Base-by-base conservation (phyloP, 768 basidiomycete species). In the Tephrocybe rancida region DNA sequence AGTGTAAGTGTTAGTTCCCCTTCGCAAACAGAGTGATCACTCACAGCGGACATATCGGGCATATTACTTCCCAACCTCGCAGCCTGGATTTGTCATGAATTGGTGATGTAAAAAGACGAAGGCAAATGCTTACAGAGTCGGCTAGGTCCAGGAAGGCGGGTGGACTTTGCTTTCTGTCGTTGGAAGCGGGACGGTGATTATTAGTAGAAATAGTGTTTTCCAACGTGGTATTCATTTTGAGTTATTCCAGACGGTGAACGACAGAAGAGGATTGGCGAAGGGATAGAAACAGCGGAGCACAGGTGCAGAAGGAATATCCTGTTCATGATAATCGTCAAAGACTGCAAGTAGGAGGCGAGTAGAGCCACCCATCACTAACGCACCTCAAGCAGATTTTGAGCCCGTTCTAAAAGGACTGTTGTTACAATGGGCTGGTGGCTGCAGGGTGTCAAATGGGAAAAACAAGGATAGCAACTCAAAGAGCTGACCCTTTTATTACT, bases 121-220 rank as follows among this genome's bases (percentile, higher is more conserved):
- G 41, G 39, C 38, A 52, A 50, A 37, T 51, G 82, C 90, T 64
- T 69, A 94, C 92, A 62, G 92, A 93, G 75, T 95, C 92, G 55
- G 92, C 92, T 64, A 95, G 85, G 79, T 95, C 92, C 73, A 95
- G 79, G 74, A 95, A 95, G 53, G 92, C 92, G 59, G 92, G 90
- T 18, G 92, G 92, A 71, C 88, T 93, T 65, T 89, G 88, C 77
- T 90, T 92, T 69, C 86, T 79, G 60, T 84, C 87, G 66, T 86
- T 87, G 48, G 81, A 75, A 69, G 83, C 64, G 65, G 81, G 71
- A 68, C 75, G 81, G 85, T 83, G 82, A 86, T 88, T 84, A 81
- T 82, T 81, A 79, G 84, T 79, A 69, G 79, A 74, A 75, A 72
- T 87, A 85, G 83, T 81, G 71, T 84, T 83, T 76, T 90, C 85